These are phyloP conservation scores for Sarocladium brachiariae DNA, from an alignment of 2,329 filamentous ascomycete genomes.

Conservation along the genomic window DNA sequence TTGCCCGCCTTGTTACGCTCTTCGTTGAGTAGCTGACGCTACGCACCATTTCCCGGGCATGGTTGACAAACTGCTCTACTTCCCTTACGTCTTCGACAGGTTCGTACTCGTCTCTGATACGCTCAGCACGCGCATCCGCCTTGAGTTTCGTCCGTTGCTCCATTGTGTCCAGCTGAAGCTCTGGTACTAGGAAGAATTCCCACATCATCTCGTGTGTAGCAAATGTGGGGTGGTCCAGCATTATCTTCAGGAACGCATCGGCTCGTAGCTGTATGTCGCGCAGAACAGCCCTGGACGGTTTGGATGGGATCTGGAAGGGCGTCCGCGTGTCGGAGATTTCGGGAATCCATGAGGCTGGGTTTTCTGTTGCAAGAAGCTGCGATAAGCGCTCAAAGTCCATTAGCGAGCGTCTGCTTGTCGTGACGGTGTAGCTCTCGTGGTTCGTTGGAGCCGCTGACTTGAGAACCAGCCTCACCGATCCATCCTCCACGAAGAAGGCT, in stretches of 20 bases:
- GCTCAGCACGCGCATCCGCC: slow-evolving; percentile 74
- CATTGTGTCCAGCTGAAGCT: slow-evolving; percentile 86
- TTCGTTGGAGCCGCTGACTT: slow-evolving; percentile 88
- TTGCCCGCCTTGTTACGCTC: slow-evolving; percentile 72
- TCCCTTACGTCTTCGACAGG: slow-evolving; percentile 78
- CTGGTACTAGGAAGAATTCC: slow-evolving; percentile 97
- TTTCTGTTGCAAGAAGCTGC: slow-evolving; percentile 75
- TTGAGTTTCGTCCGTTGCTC: slow-evolving; percentile 82
- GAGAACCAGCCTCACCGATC: slow-evolving; percentile 82
- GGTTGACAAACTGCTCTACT: slow-evolving; percentile 86
- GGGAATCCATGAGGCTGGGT: slow-evolving; percentile 93
- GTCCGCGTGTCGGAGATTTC: slow-evolving; percentile 69
- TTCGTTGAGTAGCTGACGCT: slow-evolving; percentile 77
- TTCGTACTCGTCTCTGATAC: slow-evolving; percentile 80
- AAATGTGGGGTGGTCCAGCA: slow-evolving; percentile 86
- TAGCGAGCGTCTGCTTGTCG: slow-evolving; percentile 82
- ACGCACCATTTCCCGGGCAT: slow-evolving; percentile 84
- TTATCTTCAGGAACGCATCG: slow-evolving; percentile 79
- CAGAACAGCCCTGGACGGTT: slow-evolving; percentile 78
- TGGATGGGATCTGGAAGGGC: slow-evolving; percentile 88
- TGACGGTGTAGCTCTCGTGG: slow-evolving; percentile 81
- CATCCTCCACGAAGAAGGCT: slow-evolving; percentile 96
- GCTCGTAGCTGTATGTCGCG: slow-evolving; percentile 82
- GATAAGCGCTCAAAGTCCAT: slow-evolving; percentile 87
- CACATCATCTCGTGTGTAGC: slow-evolving; percentile 93